Evolutionary conservation across 2,329 filamentous ascomycete genomes (phyloP), one percentile per base, ranked within the genome.

Genomic region (Trichoderma pleuroti): DNA sequence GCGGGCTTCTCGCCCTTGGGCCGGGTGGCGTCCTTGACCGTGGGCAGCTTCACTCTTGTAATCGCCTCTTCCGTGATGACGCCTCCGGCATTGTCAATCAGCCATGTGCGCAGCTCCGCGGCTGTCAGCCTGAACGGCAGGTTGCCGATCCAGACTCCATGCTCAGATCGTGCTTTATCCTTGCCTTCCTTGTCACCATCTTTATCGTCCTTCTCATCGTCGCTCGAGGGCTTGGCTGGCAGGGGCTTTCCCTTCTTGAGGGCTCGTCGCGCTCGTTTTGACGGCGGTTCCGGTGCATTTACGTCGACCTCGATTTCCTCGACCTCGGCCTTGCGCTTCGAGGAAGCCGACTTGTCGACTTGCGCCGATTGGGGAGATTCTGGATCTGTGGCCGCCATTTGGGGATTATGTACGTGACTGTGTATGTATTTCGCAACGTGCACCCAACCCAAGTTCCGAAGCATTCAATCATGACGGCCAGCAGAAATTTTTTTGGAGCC

Each of bases 71-170:
- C 86, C 34, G 87, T 83, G 73, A 93, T 89, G 70, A 85, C 83
- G 72, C 89, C 90, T 62, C 90, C 90, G 8, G 90, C 90, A 78
- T 90, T 88, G 46, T 90, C 87, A 39, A 91, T 87, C n/a, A 99
- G 83, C 86, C 97, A 98, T 72, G 87, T 87, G 76, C 91, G 90
- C 62, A 99, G 83, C 73, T 93, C 90, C 14, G 88, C 84, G 71
- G 91, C 90, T 57, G 92, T 96, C 52, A 91, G 85, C 60, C 88
- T 89, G 85, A 95, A 99, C n/a, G 92, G 89, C 73, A 99, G 83
- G 81, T 99, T 99, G 76, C 97, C 96, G 76, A 99, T 93, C 96
- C 96, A 99, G 74, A 99, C 89, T 73, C 94, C 93, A 80, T 93
- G 90, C 21, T 92, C 90, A 11, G 93, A 96, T 72, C 93, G 91